Percentiles rank a stretch among this genome's conserved stretches.
Evolutionary conservation across 352 stramenopile species (phyloP).

Genomic region (Globisporangium sylvaticum): DNA sequence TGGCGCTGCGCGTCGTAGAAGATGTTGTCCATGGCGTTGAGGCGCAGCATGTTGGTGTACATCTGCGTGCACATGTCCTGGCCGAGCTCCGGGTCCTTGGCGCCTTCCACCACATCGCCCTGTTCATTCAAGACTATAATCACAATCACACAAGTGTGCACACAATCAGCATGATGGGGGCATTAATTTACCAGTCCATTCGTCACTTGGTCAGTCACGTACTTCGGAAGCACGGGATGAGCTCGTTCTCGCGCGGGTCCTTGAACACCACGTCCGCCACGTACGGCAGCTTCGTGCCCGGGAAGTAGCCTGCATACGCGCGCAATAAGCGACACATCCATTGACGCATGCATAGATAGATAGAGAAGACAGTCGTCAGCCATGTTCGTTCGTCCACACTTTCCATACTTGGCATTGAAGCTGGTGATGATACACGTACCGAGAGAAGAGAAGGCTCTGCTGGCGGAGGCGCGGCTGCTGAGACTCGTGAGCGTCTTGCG

Average conservation of each 20-base stretch:
- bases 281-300: slow-evolving; percentile 84
- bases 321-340: neutral
- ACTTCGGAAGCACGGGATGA: slow-evolving; percentile 90
- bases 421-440: slow-evolving; percentile 14
- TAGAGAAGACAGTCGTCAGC: neutral
- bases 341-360: neutral
- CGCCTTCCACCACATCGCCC: slow-evolving; percentile 72
- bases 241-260: slow-evolving; percentile 73
- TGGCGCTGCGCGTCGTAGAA: slow-evolving; percentile 97
- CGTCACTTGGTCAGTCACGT: slow-evolving; percentile 24
- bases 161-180: slow-evolving; percentile 19
- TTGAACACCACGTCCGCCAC: slow-evolving; percentile 87
- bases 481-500: slow-evolving; percentile 18
- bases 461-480: slow-evolving; percentile 6
- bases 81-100: slow-evolving; percentile 68
- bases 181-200: neutral
- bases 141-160: neutral
- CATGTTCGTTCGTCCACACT: neutral
- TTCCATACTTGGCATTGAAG: neutral
- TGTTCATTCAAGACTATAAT: slow-evolving; percentile 79
- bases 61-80: slow-evolving; percentile 80
- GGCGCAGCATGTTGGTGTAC: slow-evolving; percentile 81
- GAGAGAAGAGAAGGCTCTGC: slow-evolving; percentile 31
- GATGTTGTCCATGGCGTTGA: slow-evolving; percentile 96
- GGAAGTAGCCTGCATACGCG: slow-evolving; percentile 48